A percentile compares a stretch with the other conserved stretches of the same genome.
These are phyloP conservation scores for Paramecium sexaurelia DNA, from an alignment of 73 alveolate genomes.

Conservation along the genomic window DNA sequence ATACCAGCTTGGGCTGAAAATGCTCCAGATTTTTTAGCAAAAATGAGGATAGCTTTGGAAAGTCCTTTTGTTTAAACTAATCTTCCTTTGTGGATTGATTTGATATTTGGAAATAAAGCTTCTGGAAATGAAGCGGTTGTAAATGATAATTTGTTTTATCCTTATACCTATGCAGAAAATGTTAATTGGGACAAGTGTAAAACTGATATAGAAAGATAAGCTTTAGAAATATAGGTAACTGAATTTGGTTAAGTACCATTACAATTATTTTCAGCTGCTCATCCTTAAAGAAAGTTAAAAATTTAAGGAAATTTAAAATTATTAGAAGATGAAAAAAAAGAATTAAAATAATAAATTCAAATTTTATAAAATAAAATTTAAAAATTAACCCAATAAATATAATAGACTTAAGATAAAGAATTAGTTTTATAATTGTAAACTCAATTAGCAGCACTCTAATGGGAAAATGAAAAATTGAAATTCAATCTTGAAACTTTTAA, in stretches of 20 bases:
- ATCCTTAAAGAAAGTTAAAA: constrained; percentile 79
- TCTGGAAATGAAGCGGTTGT: constrained; percentile 87
- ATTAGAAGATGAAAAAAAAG: constrained; percentile 24
- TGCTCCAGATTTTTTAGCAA: constrained; percentile 85
- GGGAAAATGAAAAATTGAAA: constrained; percentile 43
- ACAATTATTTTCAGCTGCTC: constrained; percentile 86
- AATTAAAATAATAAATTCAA: neutral
- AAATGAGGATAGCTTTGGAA: constrained; percentile 95
- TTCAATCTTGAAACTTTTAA: constrained; percentile 39
- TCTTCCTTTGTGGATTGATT: constrained; percentile 94
- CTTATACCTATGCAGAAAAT: constrained; percentile 87
- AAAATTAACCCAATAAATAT: neutral
- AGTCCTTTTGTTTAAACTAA: constrained; percentile 87
- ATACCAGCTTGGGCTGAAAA: constrained; percentile 66
- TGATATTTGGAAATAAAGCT: constrained; percentile 92
- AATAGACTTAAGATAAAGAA: constrained; percentile 9
- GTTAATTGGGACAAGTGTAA: constrained; percentile 80
- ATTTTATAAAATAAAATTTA: neutral
- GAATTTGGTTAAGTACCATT: constrained; percentile 96
- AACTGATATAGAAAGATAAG: constrained; percentile 76
- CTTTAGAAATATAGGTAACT: constrained; percentile 83
- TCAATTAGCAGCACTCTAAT: neutral
- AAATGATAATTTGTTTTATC: constrained; percentile 90
- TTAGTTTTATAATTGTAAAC: neutral
- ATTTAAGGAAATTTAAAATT: neutral